phyloP scores from a whole-genome alignment of 148 eudicot species.

The Cornus suecica region DNA sequence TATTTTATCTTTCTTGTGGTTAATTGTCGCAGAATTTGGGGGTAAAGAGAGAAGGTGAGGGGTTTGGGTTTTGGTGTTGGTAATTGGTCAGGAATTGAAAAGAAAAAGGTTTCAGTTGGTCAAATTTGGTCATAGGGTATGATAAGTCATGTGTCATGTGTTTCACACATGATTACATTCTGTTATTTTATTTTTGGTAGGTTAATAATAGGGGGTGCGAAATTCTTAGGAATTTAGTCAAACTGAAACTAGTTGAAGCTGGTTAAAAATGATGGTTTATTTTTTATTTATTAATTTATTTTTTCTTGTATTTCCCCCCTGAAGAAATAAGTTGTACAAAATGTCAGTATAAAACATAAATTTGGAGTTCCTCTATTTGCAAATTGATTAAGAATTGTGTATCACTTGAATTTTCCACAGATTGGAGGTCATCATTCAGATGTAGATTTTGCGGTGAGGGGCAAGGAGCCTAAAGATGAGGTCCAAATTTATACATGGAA shows the following conservation, averaged over 20 bases:
- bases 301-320: not conserved
- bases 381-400: not conserved
- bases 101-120: no score
- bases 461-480: conserved; percentile 97
- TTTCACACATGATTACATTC: not conserved
- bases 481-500: conserved; percentile 99
- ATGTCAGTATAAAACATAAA: not conserved
- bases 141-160: no score
- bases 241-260: not conserved
- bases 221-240: no score
- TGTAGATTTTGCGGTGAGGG: conserved; percentile 77
- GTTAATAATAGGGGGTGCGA: no score
- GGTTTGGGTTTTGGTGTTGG: no score
- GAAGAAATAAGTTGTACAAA: conserved; percentile 3
- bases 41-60: no score
- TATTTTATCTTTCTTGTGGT: not conserved
- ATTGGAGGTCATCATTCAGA: conserved; percentile 80
- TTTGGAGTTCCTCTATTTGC: not conserved
- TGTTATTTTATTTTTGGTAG: not conserved
- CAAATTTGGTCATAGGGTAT: no score
- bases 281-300: not conserved
- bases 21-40: no score
- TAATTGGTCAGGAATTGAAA: no score
- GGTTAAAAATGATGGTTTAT: not conserved
- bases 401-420: conserved; percentile 33